These are phyloP conservation scores for Paramyrothecium roridum DNA, from an alignment of 2,329 filamentous ascomycete species.

Conservation along the genomic window DNA sequence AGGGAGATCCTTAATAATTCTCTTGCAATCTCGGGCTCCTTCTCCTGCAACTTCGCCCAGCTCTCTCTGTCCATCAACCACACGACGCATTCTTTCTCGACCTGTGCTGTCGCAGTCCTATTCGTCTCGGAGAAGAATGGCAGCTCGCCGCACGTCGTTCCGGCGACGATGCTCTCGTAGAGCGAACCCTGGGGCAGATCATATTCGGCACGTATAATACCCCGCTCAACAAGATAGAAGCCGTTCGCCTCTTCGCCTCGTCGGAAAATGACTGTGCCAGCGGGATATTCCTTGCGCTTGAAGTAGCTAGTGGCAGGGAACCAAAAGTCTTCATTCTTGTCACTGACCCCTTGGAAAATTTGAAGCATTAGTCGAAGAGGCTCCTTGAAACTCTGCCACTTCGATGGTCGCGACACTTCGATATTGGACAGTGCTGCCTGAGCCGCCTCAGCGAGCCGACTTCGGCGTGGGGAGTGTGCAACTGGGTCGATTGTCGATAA, in stretches of 20 bases:
- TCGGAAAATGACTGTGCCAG: conserved; percentile 72
- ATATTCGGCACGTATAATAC: conserved; percentile 88
- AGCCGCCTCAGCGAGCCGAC: conserved; percentile 75
- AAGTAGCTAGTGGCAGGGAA: conserved; percentile 78
- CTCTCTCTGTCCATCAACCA: conserved; percentile 74
- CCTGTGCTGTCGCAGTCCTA: conserved; percentile 80
- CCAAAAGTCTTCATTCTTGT: conserved; percentile 94
- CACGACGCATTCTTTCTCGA: conserved; percentile 75
- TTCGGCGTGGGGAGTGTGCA: conserved; percentile 78
- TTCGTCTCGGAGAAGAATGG: conserved; percentile 93
- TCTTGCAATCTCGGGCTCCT: conserved; percentile 73
- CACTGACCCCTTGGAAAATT: conserved; percentile 86
- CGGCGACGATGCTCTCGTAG: conserved; percentile 88
- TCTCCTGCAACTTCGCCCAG: conserved; percentile 70
- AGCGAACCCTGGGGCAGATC: conserved; percentile 84
- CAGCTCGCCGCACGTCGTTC: conserved; percentile 91
- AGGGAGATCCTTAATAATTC: conserved; percentile 85
- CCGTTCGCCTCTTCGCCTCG: conserved; percentile 74
- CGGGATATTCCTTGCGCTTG: conserved; percentile 59
- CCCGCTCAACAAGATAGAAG: conserved; percentile 88
- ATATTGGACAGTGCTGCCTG: conserved; percentile 68
- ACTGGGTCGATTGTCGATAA: conserved; percentile 32
- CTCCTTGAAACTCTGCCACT: conserved; percentile 85
- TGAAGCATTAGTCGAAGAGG: conserved; percentile 89
- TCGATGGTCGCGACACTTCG: conserved; percentile 55